These are phyloP conservation scores for Rhamnella rubrinervis DNA, from an alignment of 331 rosid genomes.

Conservation along the genomic window DNA sequence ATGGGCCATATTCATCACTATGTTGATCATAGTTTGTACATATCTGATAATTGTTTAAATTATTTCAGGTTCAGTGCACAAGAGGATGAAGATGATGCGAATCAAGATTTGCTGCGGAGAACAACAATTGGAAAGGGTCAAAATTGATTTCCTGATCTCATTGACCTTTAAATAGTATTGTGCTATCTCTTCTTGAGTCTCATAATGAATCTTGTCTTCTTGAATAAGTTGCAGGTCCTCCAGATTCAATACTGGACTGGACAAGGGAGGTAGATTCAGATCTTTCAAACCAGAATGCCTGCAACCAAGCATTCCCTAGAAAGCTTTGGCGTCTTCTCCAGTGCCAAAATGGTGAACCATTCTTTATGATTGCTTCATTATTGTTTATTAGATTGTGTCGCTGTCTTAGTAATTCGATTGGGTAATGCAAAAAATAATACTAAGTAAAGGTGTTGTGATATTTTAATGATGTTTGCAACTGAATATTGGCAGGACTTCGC, in stretches of 20 bases:
- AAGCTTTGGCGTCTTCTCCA: conserved; percentile 98
- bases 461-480: conserved; percentile 19
- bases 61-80: conserved; percentile 82
- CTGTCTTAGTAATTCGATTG: conserved; percentile 12
- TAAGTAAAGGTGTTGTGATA: conserved; percentile 21
- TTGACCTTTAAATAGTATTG: conserved; percentile 23
- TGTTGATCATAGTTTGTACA: neutral
- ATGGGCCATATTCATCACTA: neutral
- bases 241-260: conserved; percentile 87
- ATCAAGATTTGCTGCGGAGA: conserved; percentile 69
- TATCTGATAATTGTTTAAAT: neutral
- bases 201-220: conserved; percentile 12
- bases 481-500: conserved; percentile 69
- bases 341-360: conserved; percentile 75
- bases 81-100: conserved; percentile 89
- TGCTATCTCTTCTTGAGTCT: conserved; percentile 20
- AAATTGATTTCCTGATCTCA: conserved; percentile 26
- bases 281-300: conserved; percentile 69
- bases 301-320: conserved; percentile 87
- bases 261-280: conserved; percentile 83
- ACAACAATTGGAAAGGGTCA: conserved; percentile 95
- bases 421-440: neutral
- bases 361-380: conserved; percentile 2
- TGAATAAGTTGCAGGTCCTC: conserved; percentile 72
- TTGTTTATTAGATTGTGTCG: neutral